These are phyloP conservation scores for Clarireedia hainanense DNA, from an alignment of 2,329 filamentous ascomycete genomes.

Conservation along the genomic window DNA sequence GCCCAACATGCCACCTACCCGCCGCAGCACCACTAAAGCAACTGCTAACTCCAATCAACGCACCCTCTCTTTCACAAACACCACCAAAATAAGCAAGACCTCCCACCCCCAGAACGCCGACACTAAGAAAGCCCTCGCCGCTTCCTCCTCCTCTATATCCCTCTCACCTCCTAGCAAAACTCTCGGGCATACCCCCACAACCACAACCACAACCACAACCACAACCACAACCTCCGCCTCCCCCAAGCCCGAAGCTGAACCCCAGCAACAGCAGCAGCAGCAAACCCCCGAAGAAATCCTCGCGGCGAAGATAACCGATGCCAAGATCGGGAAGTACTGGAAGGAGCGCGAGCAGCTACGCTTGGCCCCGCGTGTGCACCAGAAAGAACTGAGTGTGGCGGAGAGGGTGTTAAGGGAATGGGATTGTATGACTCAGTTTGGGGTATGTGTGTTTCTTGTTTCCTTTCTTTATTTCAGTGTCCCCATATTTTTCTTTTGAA, in stretches of 20 bases:
- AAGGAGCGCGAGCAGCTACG: conserved; percentile 59
- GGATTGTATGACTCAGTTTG: conserved; percentile 85
- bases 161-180: neutral
- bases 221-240: no score
- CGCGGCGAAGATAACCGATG: conserved; percentile 56
- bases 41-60: conserved; percentile 38
- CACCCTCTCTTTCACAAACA: conserved; percentile 55
- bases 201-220: conserved; percentile 18
- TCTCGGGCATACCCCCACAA: conserved; percentile 6
- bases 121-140: neutral
- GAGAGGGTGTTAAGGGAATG: conserved; percentile 91
- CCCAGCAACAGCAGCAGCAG: conserved; percentile 17
- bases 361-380: conserved; percentile 66
- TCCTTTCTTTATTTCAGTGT: neutral
- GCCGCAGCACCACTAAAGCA: conserved; percentile 32
- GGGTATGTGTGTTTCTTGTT: conserved; percentile 52
- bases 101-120: conserved; percentile 29
- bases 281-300: conserved; percentile 43
- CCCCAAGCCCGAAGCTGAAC: neutral
- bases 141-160: neutral
- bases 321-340: conserved; percentile 75
- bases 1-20: conserved; percentile 33
- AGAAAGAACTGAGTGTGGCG: conserved; percentile 59
- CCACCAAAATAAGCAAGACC: conserved; percentile 49
- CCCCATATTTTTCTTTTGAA: neutral